phyloP scores from a whole-genome alignment of 768 basidiomycete genomes.

The Russula olivacea region DNA sequence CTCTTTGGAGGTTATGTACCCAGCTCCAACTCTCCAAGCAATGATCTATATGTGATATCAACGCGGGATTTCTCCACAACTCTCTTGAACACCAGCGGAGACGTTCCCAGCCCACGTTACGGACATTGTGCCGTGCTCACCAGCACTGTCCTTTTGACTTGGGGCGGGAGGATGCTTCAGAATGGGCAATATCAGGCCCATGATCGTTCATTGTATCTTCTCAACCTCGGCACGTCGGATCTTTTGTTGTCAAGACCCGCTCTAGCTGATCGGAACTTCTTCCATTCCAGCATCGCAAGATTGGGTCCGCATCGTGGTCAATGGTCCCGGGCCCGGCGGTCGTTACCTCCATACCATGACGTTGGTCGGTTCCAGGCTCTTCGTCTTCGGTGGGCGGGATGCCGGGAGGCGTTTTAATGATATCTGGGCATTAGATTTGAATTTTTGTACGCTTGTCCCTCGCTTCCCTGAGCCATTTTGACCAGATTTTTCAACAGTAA shows the following conservation, averaged over 20 bases:
- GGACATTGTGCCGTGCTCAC: slow-evolving; percentile 89
- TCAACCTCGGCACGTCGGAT: no score
- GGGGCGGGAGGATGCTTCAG: slow-evolving; percentile 87
- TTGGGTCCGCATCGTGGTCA: slow-evolving; percentile 84
- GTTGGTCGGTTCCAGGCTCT: slow-evolving; percentile 88
- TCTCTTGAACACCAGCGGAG: slow-evolving; percentile 81
- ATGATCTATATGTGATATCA: slow-evolving; percentile 88
- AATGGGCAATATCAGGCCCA: slow-evolving; percentile 61
- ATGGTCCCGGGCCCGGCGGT: slow-evolving; percentile 73
- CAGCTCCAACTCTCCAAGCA: slow-evolving; percentile 60
- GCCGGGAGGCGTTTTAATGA: slow-evolving; percentile 92
- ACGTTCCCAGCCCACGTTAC: slow-evolving; percentile 81
- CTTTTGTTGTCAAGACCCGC: no score
- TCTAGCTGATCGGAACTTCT: no score
- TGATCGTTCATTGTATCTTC: slow-evolving; percentile 55
- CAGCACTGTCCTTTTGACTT: slow-evolving; percentile 90
- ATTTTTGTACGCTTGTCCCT: slow-evolving; percentile 61
- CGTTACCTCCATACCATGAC: slow-evolving; percentile 94
- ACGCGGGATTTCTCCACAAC: slow-evolving; percentile 72
- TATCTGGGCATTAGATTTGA: slow-evolving; percentile 92
- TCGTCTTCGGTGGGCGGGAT: slow-evolving; percentile 95
- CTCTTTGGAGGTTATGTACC: slow-evolving; percentile 95
- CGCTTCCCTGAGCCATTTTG: slow-evolving; percentile 6
- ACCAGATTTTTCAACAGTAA: slow-evolving; percentile 46
- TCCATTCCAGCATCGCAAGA: slow-evolving; percentile 69